phyloP scores from a whole-genome alignment of 2,329 filamentous ascomycete genomes.

The Exserohilum turcica region DNA sequence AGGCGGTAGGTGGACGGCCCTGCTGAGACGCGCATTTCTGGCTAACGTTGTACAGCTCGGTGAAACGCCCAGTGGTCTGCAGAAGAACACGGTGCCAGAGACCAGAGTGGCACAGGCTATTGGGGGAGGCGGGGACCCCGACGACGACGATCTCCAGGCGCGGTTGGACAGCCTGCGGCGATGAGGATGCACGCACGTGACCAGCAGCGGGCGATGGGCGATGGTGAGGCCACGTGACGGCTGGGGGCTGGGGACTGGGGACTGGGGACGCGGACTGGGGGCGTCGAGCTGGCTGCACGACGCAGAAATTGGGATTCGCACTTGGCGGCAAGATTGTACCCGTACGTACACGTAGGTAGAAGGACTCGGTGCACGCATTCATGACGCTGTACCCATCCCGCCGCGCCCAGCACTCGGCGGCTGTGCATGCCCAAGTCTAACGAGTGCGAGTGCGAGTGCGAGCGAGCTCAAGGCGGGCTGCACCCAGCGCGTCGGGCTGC shows the following conservation, averaged over 20 bases:
- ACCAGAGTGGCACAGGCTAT: constrained; percentile 84
- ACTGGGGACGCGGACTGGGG: no score
- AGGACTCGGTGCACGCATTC: not conserved
- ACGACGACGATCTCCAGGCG: constrained; percentile 94
- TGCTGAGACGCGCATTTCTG: constrained; percentile 2
- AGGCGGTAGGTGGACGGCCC: constrained; percentile 67
- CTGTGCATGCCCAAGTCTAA: not conserved
- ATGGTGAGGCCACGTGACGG: not conserved
- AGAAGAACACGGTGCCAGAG: constrained; percentile 73
- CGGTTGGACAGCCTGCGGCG: constrained; percentile 82
- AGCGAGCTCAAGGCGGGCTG: constrained; percentile 15
- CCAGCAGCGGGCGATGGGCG: constrained; percentile 4
- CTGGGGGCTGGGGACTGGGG: not conserved
- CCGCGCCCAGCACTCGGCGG: not conserved
- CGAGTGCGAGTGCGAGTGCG: no score
- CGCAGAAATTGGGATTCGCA: not conserved
- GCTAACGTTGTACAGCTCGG: constrained; percentile 68
- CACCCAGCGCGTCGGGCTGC: constrained; percentile 13
- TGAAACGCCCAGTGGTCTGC: constrained; percentile 84
- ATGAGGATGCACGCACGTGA: constrained; percentile 35
- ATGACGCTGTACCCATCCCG: not conserved
- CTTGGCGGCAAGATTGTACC: no score
- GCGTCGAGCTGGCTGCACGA: not conserved
- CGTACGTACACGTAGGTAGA: not conserved
- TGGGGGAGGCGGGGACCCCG: constrained; percentile 70